These are phyloP conservation scores for Neonectria ditissima DNA, from an alignment of 2,329 filamentous ascomycete genomes.

Conservation along the genomic window DNA sequence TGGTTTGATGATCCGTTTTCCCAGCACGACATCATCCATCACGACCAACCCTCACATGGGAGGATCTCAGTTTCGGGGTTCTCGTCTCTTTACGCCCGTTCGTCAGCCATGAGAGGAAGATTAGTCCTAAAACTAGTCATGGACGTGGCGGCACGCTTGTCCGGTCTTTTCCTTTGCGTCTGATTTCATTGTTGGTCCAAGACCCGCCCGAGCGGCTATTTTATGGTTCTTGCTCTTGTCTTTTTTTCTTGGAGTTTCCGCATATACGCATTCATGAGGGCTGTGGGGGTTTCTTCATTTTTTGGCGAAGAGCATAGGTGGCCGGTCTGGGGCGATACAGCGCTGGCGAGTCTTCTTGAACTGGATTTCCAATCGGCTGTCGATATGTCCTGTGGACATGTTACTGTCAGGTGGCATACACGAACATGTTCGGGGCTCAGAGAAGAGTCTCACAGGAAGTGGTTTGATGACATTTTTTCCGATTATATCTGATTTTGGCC, in stretches of 20 bases:
- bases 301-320: slow-evolving; percentile 38
- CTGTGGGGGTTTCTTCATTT: slow-evolving; percentile 38
- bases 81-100: slow-evolving; percentile 2
- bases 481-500: slow-evolving; percentile 18
- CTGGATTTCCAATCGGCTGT: slow-evolving; percentile 34
- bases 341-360: slow-evolving; percentile 38
- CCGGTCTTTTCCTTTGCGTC: slow-evolving; percentile 3
- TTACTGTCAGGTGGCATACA: slow-evolving; percentile 11
- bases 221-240: slow-evolving; percentile 33
- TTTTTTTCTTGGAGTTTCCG: slow-evolving; percentile 41
- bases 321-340: slow-evolving; percentile 38
- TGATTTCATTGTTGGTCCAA: slow-evolving; percentile 22
- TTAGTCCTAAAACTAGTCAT: slow-evolving; percentile 20
- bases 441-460: slow-evolving; percentile 10
- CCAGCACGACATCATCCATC: slow-evolving; percentile 6
- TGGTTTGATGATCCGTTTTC: slow-evolving; percentile 14
- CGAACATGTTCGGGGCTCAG: slow-evolving; percentile 15
- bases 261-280: slow-evolving; percentile 41
- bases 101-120: slow-evolving; percentile 14
- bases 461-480: slow-evolving; percentile 21
- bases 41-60: slow-evolving; percentile 5
- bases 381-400: slow-evolving; percentile 14
- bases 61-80: slow-evolving; percentile 1
- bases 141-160: slow-evolving; percentile 19
- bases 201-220: slow-evolving; percentile 23